Conservation (phyloP, 768 basidiomycete species). For the Boletales sp. region DNA sequence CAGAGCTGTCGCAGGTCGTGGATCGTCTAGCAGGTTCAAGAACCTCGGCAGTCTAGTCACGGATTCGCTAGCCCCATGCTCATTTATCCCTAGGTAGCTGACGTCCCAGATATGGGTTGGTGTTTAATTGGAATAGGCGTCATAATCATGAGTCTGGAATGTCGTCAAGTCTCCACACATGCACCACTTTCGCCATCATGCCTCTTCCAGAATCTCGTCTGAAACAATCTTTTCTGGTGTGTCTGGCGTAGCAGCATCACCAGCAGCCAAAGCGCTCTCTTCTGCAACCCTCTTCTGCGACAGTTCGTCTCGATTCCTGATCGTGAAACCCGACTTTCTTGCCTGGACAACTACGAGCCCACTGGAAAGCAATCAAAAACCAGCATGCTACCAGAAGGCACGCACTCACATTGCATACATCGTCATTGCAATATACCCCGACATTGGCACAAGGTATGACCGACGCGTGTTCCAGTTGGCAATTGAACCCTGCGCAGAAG, state of each 20-base stretch:
- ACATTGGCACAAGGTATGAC: slow-evolving; percentile 59
- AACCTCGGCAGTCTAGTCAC: slow-evolving; percentile 62
- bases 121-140: slow-evolving; percentile 15
- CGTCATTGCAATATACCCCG: slow-evolving; percentile 57
- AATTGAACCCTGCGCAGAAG: slow-evolving; percentile 54
- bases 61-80: background rate
- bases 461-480: slow-evolving; percentile 47
- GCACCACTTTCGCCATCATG: background rate
- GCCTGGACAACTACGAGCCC: slow-evolving; percentile 39
- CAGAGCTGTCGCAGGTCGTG: slow-evolving; percentile 47
- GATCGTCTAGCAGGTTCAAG: slow-evolving; percentile 80
- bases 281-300: slow-evolving; percentile 16
- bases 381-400: too few species aligned
- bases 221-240: slow-evolving; percentile 12
- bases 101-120: slow-evolving; percentile 6
- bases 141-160: background rate
- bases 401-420: slow-evolving; percentile 51
- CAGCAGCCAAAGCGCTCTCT: background rate
- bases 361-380: too few species aligned
- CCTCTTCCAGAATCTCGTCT: slow-evolving; percentile 11
- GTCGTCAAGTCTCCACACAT: slow-evolving; percentile 3
- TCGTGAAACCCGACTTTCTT: slow-evolving; percentile 44
- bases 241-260: background rate
- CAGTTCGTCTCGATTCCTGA: slow-evolving; percentile 46
- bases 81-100: slow-evolving; percentile 6